Base-by-base conservation (phyloP, 1,284 basidiomycete species). In the Fistulinella staudtii region DNA sequence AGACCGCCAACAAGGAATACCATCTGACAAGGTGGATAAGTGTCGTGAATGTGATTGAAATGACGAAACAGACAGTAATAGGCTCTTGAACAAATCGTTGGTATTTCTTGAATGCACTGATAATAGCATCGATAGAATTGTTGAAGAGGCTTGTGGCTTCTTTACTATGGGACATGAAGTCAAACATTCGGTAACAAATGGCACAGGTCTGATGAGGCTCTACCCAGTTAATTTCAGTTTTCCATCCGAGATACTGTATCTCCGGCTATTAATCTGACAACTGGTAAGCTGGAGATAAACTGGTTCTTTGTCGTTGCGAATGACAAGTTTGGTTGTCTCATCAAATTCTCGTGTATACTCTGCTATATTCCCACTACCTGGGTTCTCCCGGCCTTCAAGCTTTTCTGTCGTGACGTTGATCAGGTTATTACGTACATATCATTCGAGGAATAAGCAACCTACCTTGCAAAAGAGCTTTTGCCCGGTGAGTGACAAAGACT, bases 141-240 rank as follows among this genome's bases (percentile, higher is more conserved):
- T 53, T 39, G 13, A 76, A 51, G 36, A 77, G 50, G 41, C 74
- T 74, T 1, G 72, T 70, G 0, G 67, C 68, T 36, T 69, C 71
- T 54, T 75, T 69, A 3, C 53, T 55, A n/a, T 36, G 73, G 69
- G 17, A 58, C 55, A 11, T 60, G 46, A 0, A n/a, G 25, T 41
- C 1, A 41, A 31, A 14, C 0, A 3, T 57, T 47, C 18, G 71
- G 65, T 8, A 14, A 9, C 11, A 8, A 21, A n/a, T n/a, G 7
- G 8, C 8, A 0, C 23, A 11, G 14, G 3, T 10, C n/a, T 7
- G 35, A 31, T 4, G 13, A 36, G 15, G 2, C 21, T 37, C 4
- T 37, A 54, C 53, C 54, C 51, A 1, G 51, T 39, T 5, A 54
- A 28, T 41, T 36, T 56, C 36, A 54, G 36, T 9, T 34, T 39